A percentile compares a stretch with the other conserved stretches of the same genome.
These are phyloP conservation scores for Trichosporon sp. DNA, from an alignment of 1,284 basidiomycete species.

Conservation along the genomic window DNA sequence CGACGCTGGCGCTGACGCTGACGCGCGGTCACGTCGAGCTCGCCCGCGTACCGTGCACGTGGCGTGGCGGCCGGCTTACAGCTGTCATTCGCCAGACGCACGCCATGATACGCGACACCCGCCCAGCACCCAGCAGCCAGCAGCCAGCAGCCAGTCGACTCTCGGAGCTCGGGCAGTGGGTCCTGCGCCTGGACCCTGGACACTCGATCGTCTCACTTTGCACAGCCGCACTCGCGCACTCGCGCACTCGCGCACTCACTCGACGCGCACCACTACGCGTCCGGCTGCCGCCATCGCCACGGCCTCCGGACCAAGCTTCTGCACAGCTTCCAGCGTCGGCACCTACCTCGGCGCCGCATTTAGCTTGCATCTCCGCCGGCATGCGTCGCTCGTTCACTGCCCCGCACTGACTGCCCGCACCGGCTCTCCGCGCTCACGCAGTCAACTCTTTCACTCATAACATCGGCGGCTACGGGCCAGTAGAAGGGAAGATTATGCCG, in stretches of 20 bases:
- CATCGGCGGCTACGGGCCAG: constrained; percentile 1
- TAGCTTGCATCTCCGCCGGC: no score
- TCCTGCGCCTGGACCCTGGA: not conserved
- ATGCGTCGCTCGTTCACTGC: not conserved
- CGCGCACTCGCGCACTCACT: no score
- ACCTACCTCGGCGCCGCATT: not conserved
- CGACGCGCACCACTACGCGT: not conserved
- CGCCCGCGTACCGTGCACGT: not conserved
- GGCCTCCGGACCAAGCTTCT: not conserved
- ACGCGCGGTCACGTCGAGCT: not conserved
- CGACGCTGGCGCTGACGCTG: no score
- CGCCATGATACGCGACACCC: not conserved
- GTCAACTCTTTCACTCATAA: constrained; percentile 3
- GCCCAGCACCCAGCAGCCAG: not conserved
- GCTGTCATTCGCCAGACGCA: not conserved
- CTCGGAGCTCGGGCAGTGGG: not conserved
- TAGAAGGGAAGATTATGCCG: constrained; percentile 6
- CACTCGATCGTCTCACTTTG: not conserved
- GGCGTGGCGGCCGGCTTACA: not conserved
- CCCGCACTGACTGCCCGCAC: not conserved
- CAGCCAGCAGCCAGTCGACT: not conserved
- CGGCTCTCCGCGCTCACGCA: not conserved
- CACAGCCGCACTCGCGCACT: not conserved
- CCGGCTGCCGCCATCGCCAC: no score
- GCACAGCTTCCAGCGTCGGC: not conserved